These are phyloP conservation scores for Diplogelasinospora grovesii DNA, from an alignment of 495 filamentous ascomycete species.

Conservation along the genomic window DNA sequence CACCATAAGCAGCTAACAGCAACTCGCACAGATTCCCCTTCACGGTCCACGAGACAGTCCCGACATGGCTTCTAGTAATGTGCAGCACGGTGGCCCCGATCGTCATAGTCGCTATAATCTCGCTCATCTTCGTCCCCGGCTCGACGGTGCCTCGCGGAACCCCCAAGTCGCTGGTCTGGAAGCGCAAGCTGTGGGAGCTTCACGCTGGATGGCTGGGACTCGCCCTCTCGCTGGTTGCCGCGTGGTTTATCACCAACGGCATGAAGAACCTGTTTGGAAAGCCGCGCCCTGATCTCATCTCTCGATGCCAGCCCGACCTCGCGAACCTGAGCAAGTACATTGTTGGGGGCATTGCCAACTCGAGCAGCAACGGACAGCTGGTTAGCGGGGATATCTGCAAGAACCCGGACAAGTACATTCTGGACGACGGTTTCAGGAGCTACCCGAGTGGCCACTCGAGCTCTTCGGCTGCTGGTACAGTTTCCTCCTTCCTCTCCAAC, in stretches of 20 bases:
- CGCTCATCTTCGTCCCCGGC: constrained; percentile 58
- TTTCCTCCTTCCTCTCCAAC: background rate
- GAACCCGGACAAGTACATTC: constrained; percentile 51
- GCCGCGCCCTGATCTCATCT: constrained; percentile 74
- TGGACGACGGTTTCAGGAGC: constrained; percentile 81
- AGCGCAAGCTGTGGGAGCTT: constrained; percentile 76
- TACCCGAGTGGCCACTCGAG: constrained; percentile 67
- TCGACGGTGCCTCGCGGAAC: constrained; percentile 60
- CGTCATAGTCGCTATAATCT: constrained; percentile 62
- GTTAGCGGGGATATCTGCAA: constrained; percentile 64
- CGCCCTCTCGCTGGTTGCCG: constrained; percentile 54
- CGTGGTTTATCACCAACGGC: constrained; percentile 72
- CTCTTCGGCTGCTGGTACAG: constrained; percentile 56
- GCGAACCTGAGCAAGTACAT: constrained; percentile 35
- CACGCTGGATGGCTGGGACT: constrained; percentile 75
- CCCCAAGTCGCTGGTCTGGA: constrained; percentile 57
- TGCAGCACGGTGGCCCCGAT: constrained; percentile 54
- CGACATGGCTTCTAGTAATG: constrained; percentile 49
- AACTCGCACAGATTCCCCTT: constrained; percentile 67
- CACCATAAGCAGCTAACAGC: too few relatives aligned
- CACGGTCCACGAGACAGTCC: constrained; percentile 65
- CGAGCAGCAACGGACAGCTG: constrained; percentile 44
- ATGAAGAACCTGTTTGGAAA: constrained; percentile 87
- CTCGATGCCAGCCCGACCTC: constrained; percentile 56
- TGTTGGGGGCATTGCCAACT: constrained; percentile 28